These are phyloP conservation scores for Talaromyces sp. DNA, from an alignment of 2,329 filamentous ascomycete species.

Conservation along the genomic window DNA sequence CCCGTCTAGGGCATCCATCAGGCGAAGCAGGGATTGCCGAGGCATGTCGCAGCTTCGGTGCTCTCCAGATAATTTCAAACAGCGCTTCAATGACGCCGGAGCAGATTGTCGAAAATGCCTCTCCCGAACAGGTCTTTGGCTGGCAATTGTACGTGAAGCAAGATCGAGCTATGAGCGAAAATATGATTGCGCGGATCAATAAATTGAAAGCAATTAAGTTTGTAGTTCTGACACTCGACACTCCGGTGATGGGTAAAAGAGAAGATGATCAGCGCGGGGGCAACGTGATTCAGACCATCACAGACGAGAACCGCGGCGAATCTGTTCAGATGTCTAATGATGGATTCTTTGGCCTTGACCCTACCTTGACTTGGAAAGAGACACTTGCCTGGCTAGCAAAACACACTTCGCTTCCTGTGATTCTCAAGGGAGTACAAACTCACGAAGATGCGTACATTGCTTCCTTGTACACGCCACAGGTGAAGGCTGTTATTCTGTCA, in stretches of 20 bases:
- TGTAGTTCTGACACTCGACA: constrained; percentile 53
- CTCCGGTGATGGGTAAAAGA: constrained; percentile 36
- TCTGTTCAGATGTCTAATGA: background rate
- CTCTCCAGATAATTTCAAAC: constrained; percentile 53
- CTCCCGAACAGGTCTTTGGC: constrained; percentile 30
- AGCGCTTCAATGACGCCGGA: constrained; percentile 47
- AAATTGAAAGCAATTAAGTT: constrained; percentile 71
- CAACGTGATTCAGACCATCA: constrained; percentile 56
- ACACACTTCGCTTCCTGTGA: constrained; percentile 80
- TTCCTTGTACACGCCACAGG: constrained; percentile 60
- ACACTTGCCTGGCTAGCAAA: constrained; percentile 77
- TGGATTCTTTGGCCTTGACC: constrained; percentile 7
- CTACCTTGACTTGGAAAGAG: constrained; percentile 63
- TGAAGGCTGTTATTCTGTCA: constrained; percentile 80
- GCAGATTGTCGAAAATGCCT: constrained; percentile 30
- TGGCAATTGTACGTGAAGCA: constrained; percentile 42
- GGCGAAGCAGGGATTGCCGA: constrained; percentile 49
- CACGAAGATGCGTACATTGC: constrained; percentile 89
- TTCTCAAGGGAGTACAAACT: constrained; percentile 92
- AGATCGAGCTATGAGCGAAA: constrained; percentile 27
- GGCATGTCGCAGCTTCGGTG: constrained; percentile 72
- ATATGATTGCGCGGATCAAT: constrained; percentile 56
- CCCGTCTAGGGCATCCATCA: constrained; percentile 48
- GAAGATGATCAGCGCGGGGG: constrained; percentile 44
- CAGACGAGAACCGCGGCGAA: constrained; percentile 32